Evolutionary conservation across 768 basidiomycete genomes (phyloP).

Genomic region (Crucibulum laeve): DNA sequence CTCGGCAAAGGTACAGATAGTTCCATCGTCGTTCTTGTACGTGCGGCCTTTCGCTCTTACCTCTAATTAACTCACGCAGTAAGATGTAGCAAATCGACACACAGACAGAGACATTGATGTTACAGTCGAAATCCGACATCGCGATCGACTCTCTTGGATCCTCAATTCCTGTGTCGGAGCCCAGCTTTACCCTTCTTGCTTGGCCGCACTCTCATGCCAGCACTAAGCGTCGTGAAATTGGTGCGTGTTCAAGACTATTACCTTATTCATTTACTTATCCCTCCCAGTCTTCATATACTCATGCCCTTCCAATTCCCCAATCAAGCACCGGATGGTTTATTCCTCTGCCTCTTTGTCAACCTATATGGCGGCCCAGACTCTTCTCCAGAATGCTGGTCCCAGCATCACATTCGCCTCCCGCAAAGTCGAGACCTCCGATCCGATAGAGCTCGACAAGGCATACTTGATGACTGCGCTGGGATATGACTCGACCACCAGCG

Average conservation of each 20-base stretch:
- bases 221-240: conserved; percentile 49
- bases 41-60: conserved; percentile 19
- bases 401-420: conserved; percentile 39
- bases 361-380: conserved; percentile 49
- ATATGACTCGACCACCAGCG: conserved; percentile 11
- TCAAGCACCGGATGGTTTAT: conserved; percentile 89
- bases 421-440: conserved; percentile 84
- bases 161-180: conserved; percentile 51
- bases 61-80: neutral
- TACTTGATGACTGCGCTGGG: conserved; percentile 60
- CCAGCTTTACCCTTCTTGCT: conserved; percentile 66
- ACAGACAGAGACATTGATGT: conserved; percentile 52
- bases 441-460: conserved; percentile 61
- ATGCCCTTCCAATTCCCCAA: conserved; percentile 75
- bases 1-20: conserved; percentile 46
- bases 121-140: conserved; percentile 36
- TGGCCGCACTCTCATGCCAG: conserved; percentile 46
- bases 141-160: conserved; percentile 39
- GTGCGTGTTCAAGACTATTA: conserved; percentile 31
- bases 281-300: conserved; percentile 83
- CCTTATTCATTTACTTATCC: neutral
- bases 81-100: conserved; percentile 58
- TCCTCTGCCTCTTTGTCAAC: conserved; percentile 63
- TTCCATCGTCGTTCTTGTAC: conserved; percentile 61
- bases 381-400: conserved; percentile 39